phyloP scores from a whole-genome alignment of 495 filamentous ascomycete genomes.

The Neurospora cerealis region DNA sequence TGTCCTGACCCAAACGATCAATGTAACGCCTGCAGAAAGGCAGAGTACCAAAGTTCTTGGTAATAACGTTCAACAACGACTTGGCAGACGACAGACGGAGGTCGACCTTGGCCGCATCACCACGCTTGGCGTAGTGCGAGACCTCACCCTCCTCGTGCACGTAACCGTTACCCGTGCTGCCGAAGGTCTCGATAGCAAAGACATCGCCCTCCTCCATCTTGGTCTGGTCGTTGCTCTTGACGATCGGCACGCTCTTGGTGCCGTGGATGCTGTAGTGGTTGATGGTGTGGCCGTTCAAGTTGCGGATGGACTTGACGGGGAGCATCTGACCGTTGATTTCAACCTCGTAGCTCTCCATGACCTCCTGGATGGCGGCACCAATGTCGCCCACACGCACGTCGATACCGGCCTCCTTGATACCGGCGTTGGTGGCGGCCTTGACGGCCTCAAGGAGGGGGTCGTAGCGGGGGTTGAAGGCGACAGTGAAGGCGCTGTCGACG shows the following conservation, averaged over 20 bases:
- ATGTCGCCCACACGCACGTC: constrained; percentile 72
- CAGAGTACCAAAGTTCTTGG: constrained; percentile 85
- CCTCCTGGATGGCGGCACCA: constrained; percentile 68
- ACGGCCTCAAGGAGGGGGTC: constrained; percentile 75
- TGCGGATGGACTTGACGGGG: constrained; percentile 77
- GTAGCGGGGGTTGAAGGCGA: constrained; percentile 78
- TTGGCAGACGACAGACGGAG: constrained; percentile 68
- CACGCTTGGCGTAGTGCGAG: constrained; percentile 64
- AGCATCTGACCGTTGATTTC: constrained; percentile 66
- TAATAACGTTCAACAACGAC: constrained; percentile 72
- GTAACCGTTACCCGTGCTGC: constrained; percentile 81
- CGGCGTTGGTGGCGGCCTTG: constrained; percentile 79
- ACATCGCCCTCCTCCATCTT: constrained; percentile 94
- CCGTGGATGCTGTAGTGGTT: constrained; percentile 80
- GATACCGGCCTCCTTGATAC: constrained; percentile 75
- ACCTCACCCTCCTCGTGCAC: constrained; percentile 75
- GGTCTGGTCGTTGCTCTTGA: constrained; percentile 67
- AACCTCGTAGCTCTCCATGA: constrained; percentile 84
- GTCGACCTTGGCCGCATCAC: constrained; percentile 55
- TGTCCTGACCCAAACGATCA: constrained; percentile 77
- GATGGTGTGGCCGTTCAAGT: constrained; percentile 86
- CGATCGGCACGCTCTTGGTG: constrained; percentile 78
- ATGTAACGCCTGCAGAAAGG: constrained; percentile 81
- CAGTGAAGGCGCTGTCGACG: constrained; percentile 87
- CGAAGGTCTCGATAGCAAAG: constrained; percentile 91